These are phyloP conservation scores for Rhodosporidiobolus sp. DNA, from an alignment of 768 basidiomycete genomes.

Conservation along the genomic window DNA sequence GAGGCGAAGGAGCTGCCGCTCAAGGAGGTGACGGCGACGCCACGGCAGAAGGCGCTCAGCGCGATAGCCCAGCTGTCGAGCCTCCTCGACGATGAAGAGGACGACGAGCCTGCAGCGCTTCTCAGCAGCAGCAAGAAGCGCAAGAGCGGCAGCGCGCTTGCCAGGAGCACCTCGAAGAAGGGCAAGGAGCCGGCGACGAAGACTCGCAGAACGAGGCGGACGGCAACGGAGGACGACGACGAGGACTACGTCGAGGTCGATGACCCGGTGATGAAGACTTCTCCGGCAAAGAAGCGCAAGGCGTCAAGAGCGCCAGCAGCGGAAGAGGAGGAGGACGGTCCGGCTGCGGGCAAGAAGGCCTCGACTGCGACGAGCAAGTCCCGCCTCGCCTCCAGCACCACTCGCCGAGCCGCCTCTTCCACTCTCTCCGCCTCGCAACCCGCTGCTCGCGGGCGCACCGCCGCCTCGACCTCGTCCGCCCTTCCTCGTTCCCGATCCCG, in stretches of 20 bases:
- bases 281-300: background rate
- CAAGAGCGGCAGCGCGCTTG: background rate
- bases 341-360: background rate
- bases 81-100: background rate
- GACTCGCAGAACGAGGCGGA: background rate
- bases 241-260: background rate
- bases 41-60: slow-evolving; percentile 20
- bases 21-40: background rate
- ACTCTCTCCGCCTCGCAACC: background rate
- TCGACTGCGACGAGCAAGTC: background rate
- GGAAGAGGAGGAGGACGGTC: background rate
- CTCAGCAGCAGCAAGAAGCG: background rate
- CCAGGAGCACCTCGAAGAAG: background rate
- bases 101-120: background rate
- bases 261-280: background rate
- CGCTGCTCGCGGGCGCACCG: background rate
- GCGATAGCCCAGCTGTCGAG: slow-evolving; percentile 30
- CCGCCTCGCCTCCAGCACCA: too few relatives aligned
- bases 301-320: background rate
- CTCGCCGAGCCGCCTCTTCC: background rate
- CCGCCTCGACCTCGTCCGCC: background rate
- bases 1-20: background rate
- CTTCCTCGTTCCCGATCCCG: background rate
- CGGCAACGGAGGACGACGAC: background rate
- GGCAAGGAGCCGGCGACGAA: background rate